Base-by-base conservation (phyloP, 108 stramenopile species). In the Skeletonema menzelii region DNA sequence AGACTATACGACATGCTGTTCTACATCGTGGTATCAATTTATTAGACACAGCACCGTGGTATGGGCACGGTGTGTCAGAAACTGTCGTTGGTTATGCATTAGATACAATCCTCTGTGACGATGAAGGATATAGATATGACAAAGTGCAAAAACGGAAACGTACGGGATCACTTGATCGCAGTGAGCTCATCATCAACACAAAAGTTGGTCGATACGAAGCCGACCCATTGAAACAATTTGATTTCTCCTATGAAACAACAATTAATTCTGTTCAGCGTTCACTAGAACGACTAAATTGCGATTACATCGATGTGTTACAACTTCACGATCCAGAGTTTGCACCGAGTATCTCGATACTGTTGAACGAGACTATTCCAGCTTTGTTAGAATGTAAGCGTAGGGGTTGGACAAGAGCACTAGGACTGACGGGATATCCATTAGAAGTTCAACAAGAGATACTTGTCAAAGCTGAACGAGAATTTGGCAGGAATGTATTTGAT, bases 241-340 rank as follows among this genome's bases (percentile, higher is more conserved):
- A 95, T 69, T 97, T 95, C 80, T 90, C 93, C 19, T 71, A 75
- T 17, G 69, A 82, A 31, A 82, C 78, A n/a, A 95, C 93, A 10
- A 67, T 91, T 8, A 28, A 70, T 30, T 91, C 91, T 22, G 90
- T 91, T 13, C 72, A 87, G 58, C 82, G 86, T 27, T 91, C 91
- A 7, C 24, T 97, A 17, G 64, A 81, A 56, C 70, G 91, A 38
- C 69, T 97, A 74, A 83, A 88, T 42, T 89, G 89, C 69, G 77
- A 62, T 13, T 94, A 95, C 61, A 86, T 97, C 65, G 93, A 97
- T 73, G 89, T 91, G 12, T 46, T 95, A 26, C 96, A 97, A 67
- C 37, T 97, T n/a, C 96, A 97, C 69, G 96, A 97, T 76, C 93
- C 96, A 5, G 96, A 97, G 76, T 97, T 93, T 72, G 79, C 88